Conservation (phyloP, 2,329 filamentous ascomycete genomes). For the Paramyrothecium sp. region DNA sequence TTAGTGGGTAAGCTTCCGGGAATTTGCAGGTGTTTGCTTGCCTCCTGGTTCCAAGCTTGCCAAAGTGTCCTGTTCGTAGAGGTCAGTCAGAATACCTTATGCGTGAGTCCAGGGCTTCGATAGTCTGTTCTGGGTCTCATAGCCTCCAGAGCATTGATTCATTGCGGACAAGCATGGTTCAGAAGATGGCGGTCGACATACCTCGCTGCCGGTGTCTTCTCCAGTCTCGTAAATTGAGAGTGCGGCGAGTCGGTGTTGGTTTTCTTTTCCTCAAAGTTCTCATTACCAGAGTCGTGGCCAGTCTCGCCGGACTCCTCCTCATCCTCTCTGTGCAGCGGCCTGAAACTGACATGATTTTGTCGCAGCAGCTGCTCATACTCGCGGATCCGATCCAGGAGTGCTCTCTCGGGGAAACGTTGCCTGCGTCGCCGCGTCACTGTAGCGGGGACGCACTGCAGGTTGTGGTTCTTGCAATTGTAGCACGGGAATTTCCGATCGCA, state of each 20-base stretch:
- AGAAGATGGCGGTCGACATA: too few species aligned
- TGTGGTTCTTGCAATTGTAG: conserved; percentile 46
- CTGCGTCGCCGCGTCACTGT: conserved; percentile 34
- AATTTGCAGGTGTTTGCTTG: conserved; percentile 19
- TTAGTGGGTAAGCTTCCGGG: background rate
- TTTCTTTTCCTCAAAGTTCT: too few species aligned
- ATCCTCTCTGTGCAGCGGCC: conserved; percentile 34
- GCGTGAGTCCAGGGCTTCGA: too few species aligned
- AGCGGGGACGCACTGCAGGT: conserved; percentile 42
- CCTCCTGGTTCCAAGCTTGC: conserved; percentile 41
- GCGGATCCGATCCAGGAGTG: conserved; percentile 54
- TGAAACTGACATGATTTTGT: conserved; percentile 53
- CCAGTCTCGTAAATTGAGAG: too few species aligned
- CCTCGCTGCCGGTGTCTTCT: too few species aligned
- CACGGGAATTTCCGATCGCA: conserved; percentile 62
- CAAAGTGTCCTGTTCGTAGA: conserved; percentile 38
- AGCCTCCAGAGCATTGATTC: too few species aligned
- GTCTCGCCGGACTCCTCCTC: too few species aligned
- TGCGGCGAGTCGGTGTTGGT: too few species aligned
- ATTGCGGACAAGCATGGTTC: too few species aligned
- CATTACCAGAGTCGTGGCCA: too few species aligned
- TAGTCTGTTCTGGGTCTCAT: too few species aligned
- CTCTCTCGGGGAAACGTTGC: conserved; percentile 53
- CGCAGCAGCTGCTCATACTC: conserved; percentile 57
- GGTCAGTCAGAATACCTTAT: too few species aligned